Evolutionary conservation across 2,329 filamentous ascomycete genomes (phyloP).

Genomic region (Trichocomaceae sp.): DNA sequence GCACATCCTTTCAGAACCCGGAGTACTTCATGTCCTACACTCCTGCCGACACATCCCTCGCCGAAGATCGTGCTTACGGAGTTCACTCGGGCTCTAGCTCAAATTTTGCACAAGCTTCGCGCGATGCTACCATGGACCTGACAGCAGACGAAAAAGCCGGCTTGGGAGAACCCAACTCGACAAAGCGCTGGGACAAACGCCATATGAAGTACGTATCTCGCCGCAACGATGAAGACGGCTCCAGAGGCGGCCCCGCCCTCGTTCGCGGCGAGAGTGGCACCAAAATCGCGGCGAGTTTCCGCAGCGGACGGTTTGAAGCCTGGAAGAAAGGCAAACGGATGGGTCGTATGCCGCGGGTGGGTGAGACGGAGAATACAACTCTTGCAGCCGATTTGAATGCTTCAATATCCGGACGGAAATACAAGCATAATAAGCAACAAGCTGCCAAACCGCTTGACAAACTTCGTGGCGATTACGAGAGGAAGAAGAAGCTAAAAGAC

Average conservation of each 20-base stretch:
- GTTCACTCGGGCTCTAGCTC: slow-evolving; percentile 72
- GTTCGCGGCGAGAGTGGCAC: slow-evolving; percentile 85
- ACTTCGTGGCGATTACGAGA: slow-evolving; percentile 82
- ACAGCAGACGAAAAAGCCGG: slow-evolving; percentile 76
- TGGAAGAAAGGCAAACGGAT: slow-evolving; percentile 87
- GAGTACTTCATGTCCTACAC: slow-evolving; percentile 97
- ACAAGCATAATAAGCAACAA: slow-evolving; percentile 78
- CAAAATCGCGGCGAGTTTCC: slow-evolving; percentile 92
- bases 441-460: slow-evolving; percentile 93
- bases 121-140: slow-evolving; percentile 84
- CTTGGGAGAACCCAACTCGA: slow-evolving; percentile 69
- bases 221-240: slow-evolving; percentile 92
- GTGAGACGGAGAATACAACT: slow-evolving; percentile 62
- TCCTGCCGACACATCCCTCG: slow-evolving; percentile 69
- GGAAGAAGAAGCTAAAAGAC: slow-evolving; percentile 84
- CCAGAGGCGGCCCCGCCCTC: slow-evolving; percentile 60
- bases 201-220: slow-evolving; percentile 88
- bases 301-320: slow-evolving; percentile 83
- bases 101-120: slow-evolving; percentile 84
- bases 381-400: slow-evolving; percentile 25
- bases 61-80: slow-evolving; percentile 87
- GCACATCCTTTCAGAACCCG: slow-evolving; percentile 64
- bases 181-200: slow-evolving; percentile 95
- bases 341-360: slow-evolving; percentile 68
- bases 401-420: slow-evolving; percentile 50